phyloP scores from a whole-genome alignment of 495 filamentous ascomycete species.

The Elaphomyces granulatus region DNA sequence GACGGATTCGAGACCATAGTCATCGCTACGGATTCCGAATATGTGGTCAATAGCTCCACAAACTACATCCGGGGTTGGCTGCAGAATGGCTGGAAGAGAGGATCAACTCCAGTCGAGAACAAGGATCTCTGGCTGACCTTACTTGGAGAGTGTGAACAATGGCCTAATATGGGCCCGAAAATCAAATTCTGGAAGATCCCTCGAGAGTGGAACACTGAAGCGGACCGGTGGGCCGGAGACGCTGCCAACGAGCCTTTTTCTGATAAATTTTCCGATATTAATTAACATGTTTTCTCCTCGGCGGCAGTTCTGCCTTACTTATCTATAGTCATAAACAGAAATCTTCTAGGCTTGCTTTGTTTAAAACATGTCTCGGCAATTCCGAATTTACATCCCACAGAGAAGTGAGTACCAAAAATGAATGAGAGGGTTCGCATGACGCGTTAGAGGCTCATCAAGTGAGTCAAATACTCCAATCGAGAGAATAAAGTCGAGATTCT shows the following conservation, averaged over 20 bases:
- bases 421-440: no score
- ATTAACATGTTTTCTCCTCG: no score
- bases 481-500: no score
- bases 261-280: no score
- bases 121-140: slow-evolving; percentile 24
- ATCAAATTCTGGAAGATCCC: slow-evolving; percentile 25
- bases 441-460: no score
- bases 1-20: slow-evolving; percentile 19
- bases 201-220: slow-evolving; percentile 15
- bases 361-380: no score
- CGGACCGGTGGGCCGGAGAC: slow-evolving; percentile 15
- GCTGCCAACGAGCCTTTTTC: slow-evolving; percentile 8
- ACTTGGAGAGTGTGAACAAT: slow-evolving; percentile 9
- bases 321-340: no score
- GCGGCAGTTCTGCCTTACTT: no score
- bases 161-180: slow-evolving; percentile 8
- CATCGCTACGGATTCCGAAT: slow-evolving; percentile 25
- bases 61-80: slow-evolving; percentile 15
- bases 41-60: slow-evolving; percentile 23
- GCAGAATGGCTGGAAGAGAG: slow-evolving; percentile 15
- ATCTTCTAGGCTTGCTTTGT: no score
- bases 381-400: no score
- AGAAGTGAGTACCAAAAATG: no score
- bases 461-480: no score
- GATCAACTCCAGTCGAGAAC: slow-evolving; percentile 18